Evolutionary conservation across 495 filamentous ascomycete genomes (phyloP), one percentile per base, ranked within the genome.

Genomic region (Penicillium alfredii): DNA sequence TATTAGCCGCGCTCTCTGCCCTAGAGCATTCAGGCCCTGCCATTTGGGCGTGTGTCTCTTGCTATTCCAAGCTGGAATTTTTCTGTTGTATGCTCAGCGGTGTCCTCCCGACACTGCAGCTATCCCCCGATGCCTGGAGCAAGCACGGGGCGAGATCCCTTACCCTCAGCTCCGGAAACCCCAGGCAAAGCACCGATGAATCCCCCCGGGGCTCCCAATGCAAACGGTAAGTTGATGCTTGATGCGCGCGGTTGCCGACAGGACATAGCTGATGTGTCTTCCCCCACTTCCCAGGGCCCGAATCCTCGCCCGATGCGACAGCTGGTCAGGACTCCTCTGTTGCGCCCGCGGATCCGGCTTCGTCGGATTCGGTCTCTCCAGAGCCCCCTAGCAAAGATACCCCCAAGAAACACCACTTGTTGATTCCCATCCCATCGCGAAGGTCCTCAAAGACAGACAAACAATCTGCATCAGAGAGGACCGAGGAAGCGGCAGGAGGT

Each of bases 401-500:
- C 9, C 45, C 72, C 6, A 79, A 77, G 60, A 82, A 78, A 55
- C 67, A 70, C 14, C 70, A 74, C 34, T 70, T 76, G 18, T 66
- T 80, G 13, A 52, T 77, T 11, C 71, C 73, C 47, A 73, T 82
- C 39, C 75, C 80, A 14, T 84, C 81, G 35, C 72, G 82, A 59
- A 75, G 79, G 11, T 84, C 84, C 3, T 81, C 82, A 23, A 80
- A 80, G 40, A 45, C 51, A 30, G 78, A 78, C 44, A 67, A 75
- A 46, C 75, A 82, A 47, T 66, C 75, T 22, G 78, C 73, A 1
- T 61, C 73, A 24, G 80, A 76, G 30, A 69, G 80, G 45, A 81
- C 74, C 44, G 82, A 83, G 31, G 77, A 76, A 30, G 77, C 76
- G 23, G 72, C 71, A 21, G 76, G 70, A 42, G 79, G 84, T 49